Conservation (phyloP, 805 yeast species). For the Jamesozyma spencerorum region DNA sequence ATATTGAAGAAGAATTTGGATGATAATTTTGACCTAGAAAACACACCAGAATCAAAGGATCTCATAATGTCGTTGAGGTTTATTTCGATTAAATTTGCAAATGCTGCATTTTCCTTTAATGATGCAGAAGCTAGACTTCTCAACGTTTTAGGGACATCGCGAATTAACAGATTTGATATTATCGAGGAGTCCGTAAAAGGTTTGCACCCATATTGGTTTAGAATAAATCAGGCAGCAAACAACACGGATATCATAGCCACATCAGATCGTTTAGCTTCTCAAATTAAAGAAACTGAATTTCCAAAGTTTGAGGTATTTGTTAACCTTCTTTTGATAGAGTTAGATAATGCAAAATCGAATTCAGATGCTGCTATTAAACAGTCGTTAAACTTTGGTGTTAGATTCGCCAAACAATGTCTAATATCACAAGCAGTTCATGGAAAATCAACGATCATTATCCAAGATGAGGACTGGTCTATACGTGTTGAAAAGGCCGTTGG, state of each 20-base stretch:
- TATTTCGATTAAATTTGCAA: constrained; percentile 55
- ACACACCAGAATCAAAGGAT: constrained; percentile 20
- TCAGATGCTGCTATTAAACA: constrained; percentile 24
- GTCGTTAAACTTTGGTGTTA: constrained; percentile 36
- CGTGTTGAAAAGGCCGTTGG: constrained; percentile 63
- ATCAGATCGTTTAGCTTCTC: constrained; percentile 35
- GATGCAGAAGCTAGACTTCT: constrained; percentile 61
- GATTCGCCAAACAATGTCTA: constrained; percentile 48
- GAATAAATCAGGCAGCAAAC: constrained; percentile 40
- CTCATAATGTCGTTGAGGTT: constrained; percentile 47
- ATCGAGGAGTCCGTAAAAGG: constrained; percentile 76
- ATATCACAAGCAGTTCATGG: constrained; percentile 56
- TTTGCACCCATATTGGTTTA: constrained; percentile 74
- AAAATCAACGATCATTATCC: constrained; percentile 44
- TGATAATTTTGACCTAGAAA: constrained; percentile 24
- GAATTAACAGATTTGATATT: constrained; percentile 56
- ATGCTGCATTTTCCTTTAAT: constrained; percentile 53
- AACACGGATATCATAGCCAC: constrained; percentile 29
- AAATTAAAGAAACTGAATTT: constrained; percentile 32
- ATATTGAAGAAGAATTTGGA: constrained; percentile 31
- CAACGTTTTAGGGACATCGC: constrained; percentile 54
- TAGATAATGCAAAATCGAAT: constrained; percentile 18
- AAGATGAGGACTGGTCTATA: constrained; percentile 67
- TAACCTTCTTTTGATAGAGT: constrained; percentile 21
- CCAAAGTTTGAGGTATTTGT: constrained; percentile 46